Percentiles rank a stretch among this genome's conserved stretches.
Evolutionary conservation across 768 basidiomycete species (phyloP).

Genomic region (Leccinum longicurvipes): DNA sequence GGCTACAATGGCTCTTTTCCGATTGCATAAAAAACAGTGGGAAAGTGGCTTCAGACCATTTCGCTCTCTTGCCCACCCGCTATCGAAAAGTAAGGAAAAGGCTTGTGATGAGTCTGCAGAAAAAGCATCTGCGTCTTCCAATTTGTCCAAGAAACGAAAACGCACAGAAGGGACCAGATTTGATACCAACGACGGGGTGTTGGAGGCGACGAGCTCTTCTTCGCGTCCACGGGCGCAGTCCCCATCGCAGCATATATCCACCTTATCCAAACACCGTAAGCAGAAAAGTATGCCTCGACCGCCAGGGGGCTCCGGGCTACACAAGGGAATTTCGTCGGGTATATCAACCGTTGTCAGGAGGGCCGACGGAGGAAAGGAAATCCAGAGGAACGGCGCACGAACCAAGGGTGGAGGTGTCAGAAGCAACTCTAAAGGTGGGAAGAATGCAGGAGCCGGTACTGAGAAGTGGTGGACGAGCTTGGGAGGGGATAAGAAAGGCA

Average conservation of each 20-base stretch:
- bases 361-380: conserved; percentile 7
- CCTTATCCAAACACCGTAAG: background rate
- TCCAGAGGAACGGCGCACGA: conserved; percentile 6
- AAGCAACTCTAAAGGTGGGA: background rate
- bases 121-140: background rate
- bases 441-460: background rate
- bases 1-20: conserved; percentile 92
- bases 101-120: background rate
- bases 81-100: background rate
- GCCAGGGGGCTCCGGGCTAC: conserved; percentile 2
- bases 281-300: background rate
- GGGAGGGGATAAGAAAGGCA: conserved; percentile 13
- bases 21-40: conserved; percentile 80
- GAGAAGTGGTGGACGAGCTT: conserved; percentile 49
- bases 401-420: background rate
- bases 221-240: background rate
- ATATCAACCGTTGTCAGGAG: conserved; percentile 48
- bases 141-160: conserved; percentile 16
- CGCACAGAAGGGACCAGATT: background rate
- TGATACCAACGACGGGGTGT: background rate
- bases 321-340: conserved; percentile 64
- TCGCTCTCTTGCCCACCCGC: background rate
- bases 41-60: conserved; percentile 45
- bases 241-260: background rate
- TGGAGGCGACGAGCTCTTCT: background rate